Conservation (phyloP, 228 moss, liverwort and hornwort genomes). For the Sphagnum magellanicum region DNA sequence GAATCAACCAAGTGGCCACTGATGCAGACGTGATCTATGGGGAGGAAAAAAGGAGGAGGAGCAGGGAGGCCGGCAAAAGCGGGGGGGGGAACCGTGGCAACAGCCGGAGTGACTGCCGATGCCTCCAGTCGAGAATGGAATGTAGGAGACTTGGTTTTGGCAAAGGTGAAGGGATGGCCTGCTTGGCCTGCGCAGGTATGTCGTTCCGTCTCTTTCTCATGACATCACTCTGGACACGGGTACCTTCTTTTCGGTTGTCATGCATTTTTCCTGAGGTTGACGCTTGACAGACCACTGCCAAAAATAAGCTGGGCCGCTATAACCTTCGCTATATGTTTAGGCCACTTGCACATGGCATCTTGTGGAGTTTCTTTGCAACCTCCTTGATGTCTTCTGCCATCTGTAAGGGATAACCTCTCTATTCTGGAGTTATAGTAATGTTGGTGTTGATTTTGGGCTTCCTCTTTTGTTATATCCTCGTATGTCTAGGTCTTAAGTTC, state of each 20-base stretch:
- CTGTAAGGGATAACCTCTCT: no score
- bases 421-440: no score
- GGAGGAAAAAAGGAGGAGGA: conserved; percentile 53
- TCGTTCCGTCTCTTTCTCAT: neutral
- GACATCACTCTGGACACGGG: neutral
- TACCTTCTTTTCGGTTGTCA: neutral
- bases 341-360: conserved; percentile 2
- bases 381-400: no score
- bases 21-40: conserved; percentile 55
- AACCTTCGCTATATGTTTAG: conserved; percentile 1
- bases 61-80: conserved; percentile 71
- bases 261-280: neutral
- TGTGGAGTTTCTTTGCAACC: neutral
- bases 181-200: conserved; percentile 98
- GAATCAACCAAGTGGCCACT: neutral
- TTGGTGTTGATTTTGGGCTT: no score
- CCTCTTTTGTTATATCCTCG: no score
- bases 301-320: neutral
- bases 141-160: conserved; percentile 87
- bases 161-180: conserved; percentile 96
- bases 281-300: neutral
- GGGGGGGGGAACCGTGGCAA: conserved; percentile 43
- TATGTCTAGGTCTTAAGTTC: no score
- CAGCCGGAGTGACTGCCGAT: conserved; percentile 32
- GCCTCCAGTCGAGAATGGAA: conserved; percentile 66